phyloP scores from a whole-genome alignment of 352 stramenopile species.

The Phytophthora boehmeriae region DNA sequence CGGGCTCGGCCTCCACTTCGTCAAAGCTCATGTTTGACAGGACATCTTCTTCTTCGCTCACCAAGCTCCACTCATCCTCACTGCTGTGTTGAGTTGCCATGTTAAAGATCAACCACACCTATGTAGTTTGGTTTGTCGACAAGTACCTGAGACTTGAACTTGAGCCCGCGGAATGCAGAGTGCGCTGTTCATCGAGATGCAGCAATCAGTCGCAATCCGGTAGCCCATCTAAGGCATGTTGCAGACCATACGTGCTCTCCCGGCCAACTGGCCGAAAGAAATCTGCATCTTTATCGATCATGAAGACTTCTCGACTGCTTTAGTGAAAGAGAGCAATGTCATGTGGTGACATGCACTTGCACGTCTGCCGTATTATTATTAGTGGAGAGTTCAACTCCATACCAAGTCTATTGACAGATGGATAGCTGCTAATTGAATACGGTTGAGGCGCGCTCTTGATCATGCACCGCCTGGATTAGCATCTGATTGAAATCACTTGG shows the following conservation, averaged over 20 bases:
- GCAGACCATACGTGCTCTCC: constrained; percentile 24
- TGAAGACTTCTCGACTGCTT: constrained; percentile 2
- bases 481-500: constrained; percentile 76
- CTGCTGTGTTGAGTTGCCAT: constrained; percentile 22
- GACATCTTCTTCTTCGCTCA: constrained; percentile 48
- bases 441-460: constrained; percentile 51
- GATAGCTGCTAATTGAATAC: constrained; percentile 23
- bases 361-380: constrained; percentile 29
- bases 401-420: constrained; percentile 22
- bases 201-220: neutral
- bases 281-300: constrained; percentile 20
- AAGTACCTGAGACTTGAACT: constrained; percentile 3
- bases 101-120: neutral
- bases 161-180: constrained; percentile 16
- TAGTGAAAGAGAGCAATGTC: constrained; percentile 15
- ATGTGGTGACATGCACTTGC: neutral
- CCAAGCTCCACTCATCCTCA: constrained; percentile 65
- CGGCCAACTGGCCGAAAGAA: constrained; percentile 21
- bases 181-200: neutral
- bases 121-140: neutral
- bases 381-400: constrained; percentile 7
- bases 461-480: constrained; percentile 68
- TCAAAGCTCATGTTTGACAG: constrained; percentile 32
- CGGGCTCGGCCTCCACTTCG: constrained; percentile 36
- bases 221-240: constrained; percentile 14